Base-by-base conservation (phyloP, 2,329 filamentous ascomycete species). In the Purpureocillium lavendulum region DNA sequence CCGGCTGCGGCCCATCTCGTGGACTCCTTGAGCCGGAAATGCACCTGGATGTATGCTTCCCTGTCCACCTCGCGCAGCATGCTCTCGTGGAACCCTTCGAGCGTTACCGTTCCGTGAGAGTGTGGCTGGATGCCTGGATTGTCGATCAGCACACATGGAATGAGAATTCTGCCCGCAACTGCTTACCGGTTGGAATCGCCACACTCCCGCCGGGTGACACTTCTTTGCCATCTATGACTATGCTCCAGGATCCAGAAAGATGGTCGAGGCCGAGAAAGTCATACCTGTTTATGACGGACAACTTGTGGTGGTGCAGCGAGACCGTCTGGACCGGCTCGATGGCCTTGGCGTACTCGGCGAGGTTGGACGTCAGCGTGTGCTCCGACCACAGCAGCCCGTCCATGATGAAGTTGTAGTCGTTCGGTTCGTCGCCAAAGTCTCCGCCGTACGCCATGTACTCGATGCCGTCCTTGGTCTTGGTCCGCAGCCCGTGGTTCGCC, bases 401-500 rank as follows among this genome's bases (percentile, higher is more conserved):
- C 63, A 77, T 68, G 32, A 75, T 68, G 38, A 80, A 82, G 40
- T 73, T 75, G 2, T 59, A 63, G 48, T 81, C 77, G 45, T 81
- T 76, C 0, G 75, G 76, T 0, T 68, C 59, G 36, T 81, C 77
- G 3, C 70, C 72, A 53, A 79, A 81, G 50, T 81, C 77, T 2
- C 77, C 76, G 1, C 77, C 77, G 32, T 79, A 80, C 0, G 64
- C 77, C 55, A 72, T 74, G 47, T 68, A 75, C 35, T 64, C 59
- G 31, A 63, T 59, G 21, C 66, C 66, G 15, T 67, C 59, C 30
- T 60, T 51, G 8, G 60, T 64, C 35, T 61, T 61, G 7, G 64
- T 62, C 4, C 71, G 53, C 43, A 77, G 48, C 44, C 70, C 52
- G 42, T 80, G 75, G 42, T 78, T 80, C 0, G 68, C 70, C 76